These are phyloP conservation scores for Plasmodium gallinaceum DNA, from an alignment of 169 alveolate species.

Conservation along the genomic window DNA sequence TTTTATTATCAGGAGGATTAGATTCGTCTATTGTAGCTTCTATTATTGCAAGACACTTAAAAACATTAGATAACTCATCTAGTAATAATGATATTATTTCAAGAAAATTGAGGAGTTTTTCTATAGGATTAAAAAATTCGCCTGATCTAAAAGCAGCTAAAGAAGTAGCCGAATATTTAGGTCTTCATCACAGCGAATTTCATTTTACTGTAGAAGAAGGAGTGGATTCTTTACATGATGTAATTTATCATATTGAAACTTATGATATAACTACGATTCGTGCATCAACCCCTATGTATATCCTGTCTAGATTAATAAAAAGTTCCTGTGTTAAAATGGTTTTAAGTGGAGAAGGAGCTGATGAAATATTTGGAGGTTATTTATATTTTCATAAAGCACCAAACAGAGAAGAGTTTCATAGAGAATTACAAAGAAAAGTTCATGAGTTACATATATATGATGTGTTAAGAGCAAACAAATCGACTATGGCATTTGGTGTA, in stretches of 20 bases:
- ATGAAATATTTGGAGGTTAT: slow-evolving; percentile 92
- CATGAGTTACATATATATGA: slow-evolving; percentile 87
- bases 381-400: slow-evolving; percentile 91
- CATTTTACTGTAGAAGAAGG: slow-evolving; percentile 88
- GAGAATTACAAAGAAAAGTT: slow-evolving; percentile 88
- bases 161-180: slow-evolving; percentile 84
- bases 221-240: slow-evolving; percentile 85
- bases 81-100: slow-evolving; percentile 19
- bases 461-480: slow-evolving; percentile 89
- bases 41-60: slow-evolving; percentile 79
- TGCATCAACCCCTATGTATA: slow-evolving; percentile 92
- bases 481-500: slow-evolving; percentile 91
- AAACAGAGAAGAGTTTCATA: slow-evolving; percentile 84
- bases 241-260: slow-evolving; percentile 90
- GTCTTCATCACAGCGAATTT: slow-evolving; percentile 88
- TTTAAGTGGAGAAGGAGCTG: slow-evolving; percentile 92
- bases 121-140: slow-evolving; percentile 57
- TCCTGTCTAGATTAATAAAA: slow-evolving; percentile 83
- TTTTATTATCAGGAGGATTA: slow-evolving; percentile 91
- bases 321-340: slow-evolving; percentile 89
- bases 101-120: slow-evolving; percentile 40
- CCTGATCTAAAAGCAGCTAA: slow-evolving; percentile 73
- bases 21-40: slow-evolving; percentile 90
- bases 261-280: slow-evolving; percentile 91
- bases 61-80: slow-evolving; percentile 11